Evolutionary conservation across 2,329 filamentous ascomycete species (phyloP).

Genomic region (Colletotrichum plurivorum): DNA sequence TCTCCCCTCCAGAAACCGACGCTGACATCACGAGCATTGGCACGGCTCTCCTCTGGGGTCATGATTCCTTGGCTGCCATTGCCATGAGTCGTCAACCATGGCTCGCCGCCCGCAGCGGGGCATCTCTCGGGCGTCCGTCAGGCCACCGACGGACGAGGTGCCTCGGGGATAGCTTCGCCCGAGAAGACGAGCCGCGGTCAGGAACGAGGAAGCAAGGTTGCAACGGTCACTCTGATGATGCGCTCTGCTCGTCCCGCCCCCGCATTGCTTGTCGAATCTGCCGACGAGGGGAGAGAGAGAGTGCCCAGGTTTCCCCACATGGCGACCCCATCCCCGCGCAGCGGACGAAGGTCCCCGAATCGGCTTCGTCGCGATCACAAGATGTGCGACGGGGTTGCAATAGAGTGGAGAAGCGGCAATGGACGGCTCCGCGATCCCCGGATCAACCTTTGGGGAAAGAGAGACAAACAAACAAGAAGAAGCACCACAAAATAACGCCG

Average conservation of each 20-base stretch:
- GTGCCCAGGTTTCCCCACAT: conserved; percentile 9
- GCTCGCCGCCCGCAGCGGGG: conserved; percentile 24
- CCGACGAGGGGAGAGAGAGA: not conserved
- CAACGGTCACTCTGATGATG: not conserved
- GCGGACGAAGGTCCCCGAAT: conserved; percentile 29
- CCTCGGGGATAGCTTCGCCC: conserved; percentile 28
- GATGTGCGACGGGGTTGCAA: conserved; percentile 25
- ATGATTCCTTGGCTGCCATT: conserved; percentile 16
- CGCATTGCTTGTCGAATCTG: conserved; percentile 37
- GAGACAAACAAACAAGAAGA: not conserved
- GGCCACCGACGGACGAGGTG: not conserved
- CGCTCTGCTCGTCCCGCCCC: conserved; percentile 30
- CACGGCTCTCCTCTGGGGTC: not conserved
- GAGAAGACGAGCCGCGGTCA: conserved; percentile 24
- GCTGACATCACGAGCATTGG: conserved; percentile 39
- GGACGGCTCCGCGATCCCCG: conserved; percentile 39
- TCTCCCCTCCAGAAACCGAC: conserved; percentile 12
- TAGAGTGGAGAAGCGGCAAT: not conserved
- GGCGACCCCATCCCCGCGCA: not conserved
- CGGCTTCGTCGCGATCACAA: conserved; percentile 26
- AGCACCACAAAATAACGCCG: not conserved
- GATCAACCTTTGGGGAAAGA: not conserved
- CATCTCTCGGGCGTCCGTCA: conserved; percentile 29
- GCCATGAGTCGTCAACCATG: conserved; percentile 28
- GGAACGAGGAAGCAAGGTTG: conserved; percentile 1